Evolutionary conservation across 1,284 basidiomycete species (phyloP).

Genomic region (Pterulicium gracile): DNA sequence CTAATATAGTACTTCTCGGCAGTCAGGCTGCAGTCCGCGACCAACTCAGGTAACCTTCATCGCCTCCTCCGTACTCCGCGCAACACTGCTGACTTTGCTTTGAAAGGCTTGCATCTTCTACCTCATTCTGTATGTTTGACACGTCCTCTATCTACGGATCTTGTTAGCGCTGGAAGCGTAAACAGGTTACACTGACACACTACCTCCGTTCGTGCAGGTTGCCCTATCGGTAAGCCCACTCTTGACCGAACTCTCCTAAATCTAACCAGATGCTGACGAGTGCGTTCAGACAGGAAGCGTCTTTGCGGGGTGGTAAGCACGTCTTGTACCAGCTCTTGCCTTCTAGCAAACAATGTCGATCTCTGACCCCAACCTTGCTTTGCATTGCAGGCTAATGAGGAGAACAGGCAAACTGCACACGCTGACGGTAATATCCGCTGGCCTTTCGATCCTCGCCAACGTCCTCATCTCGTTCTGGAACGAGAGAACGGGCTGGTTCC

Average conservation of each 20-base stretch:
- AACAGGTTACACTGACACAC: too few species aligned
- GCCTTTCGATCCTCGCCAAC: slow-evolving; percentile 43
- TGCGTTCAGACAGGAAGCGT: slow-evolving; percentile 51
- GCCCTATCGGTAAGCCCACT: slow-evolving; percentile 40
- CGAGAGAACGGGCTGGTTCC: slow-evolving; percentile 45
- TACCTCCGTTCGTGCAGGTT: slow-evolving; percentile 32
- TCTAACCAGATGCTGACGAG: background rate
- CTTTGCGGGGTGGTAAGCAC: slow-evolving; percentile 70
- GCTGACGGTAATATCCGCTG: slow-evolving; percentile 52
- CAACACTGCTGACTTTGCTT: slow-evolving; percentile 9
- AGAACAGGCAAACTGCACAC: slow-evolving; percentile 72
- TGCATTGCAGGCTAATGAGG: slow-evolving; percentile 58
- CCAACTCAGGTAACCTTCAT: slow-evolving; percentile 45
- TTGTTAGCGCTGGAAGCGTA: too few species aligned
- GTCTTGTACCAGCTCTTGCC: background rate
- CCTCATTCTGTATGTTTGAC: slow-evolving; percentile 65
- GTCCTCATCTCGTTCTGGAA: slow-evolving; percentile 52
- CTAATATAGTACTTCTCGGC: slow-evolving; percentile 67
- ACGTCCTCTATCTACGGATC: slow-evolving; percentile 6
- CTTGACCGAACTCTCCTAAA: background rate
- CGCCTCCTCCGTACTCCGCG: slow-evolving; percentile 10
- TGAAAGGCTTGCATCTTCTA: slow-evolving; percentile 63
- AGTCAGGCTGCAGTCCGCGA: slow-evolving; percentile 66
- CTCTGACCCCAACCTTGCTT: slow-evolving; percentile 6
- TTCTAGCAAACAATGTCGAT: background rate